phyloP scores from a whole-genome alignment of 176 grass and related monocot genomes.

The Phoenix roebelenii region DNA sequence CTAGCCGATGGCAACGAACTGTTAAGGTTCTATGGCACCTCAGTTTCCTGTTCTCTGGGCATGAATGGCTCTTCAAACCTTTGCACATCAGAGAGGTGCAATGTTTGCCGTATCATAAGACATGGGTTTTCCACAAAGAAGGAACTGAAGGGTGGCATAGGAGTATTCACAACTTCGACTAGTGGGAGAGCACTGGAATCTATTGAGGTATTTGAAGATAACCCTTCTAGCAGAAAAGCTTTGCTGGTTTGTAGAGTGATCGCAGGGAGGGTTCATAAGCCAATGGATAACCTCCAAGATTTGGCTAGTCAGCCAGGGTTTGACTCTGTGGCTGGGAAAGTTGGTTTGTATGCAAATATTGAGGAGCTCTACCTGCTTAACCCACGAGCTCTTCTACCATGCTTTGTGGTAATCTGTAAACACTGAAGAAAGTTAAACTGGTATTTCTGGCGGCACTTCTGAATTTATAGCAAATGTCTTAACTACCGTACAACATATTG shows the following conservation, averaged over 20 bases:
- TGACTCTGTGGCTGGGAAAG: slow-evolving; percentile 61
- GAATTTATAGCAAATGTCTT: no score
- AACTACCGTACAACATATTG: no score
- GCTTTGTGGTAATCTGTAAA: slow-evolving; percentile 68
- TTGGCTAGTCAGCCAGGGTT: slow-evolving; percentile 38
- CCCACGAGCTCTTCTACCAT: slow-evolving; percentile 58
- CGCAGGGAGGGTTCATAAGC: slow-evolving; percentile 66
- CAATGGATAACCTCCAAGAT: slow-evolving; percentile 42
- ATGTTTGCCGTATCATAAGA: slow-evolving; percentile 56
- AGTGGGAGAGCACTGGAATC: slow-evolving; percentile 53
- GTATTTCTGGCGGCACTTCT: no score
- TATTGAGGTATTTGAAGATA: slow-evolving; percentile 6
- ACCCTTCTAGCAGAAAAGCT: slow-evolving; percentile 17
- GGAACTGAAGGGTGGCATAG: slow-evolving; percentile 33
- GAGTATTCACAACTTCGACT: slow-evolving; percentile 61
- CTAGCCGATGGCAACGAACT: slow-evolving; percentile 87
- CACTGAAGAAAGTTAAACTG: slow-evolving; percentile 18
- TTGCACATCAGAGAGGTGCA: slow-evolving; percentile 43
- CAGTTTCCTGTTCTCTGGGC: slow-evolving; percentile 49
- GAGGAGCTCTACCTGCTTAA: slow-evolving; percentile 66
- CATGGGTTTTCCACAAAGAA: slow-evolving; percentile 49
- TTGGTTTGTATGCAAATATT: slow-evolving; percentile 37
- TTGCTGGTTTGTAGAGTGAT: slow-evolving; percentile 66
- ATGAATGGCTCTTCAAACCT: slow-evolving; percentile 32
- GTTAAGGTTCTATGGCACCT: slow-evolving; percentile 59